These are phyloP conservation scores for Magnusiomyces tetraspermus DNA, from an alignment of 1,139 yeast species.

Conservation along the genomic window DNA sequence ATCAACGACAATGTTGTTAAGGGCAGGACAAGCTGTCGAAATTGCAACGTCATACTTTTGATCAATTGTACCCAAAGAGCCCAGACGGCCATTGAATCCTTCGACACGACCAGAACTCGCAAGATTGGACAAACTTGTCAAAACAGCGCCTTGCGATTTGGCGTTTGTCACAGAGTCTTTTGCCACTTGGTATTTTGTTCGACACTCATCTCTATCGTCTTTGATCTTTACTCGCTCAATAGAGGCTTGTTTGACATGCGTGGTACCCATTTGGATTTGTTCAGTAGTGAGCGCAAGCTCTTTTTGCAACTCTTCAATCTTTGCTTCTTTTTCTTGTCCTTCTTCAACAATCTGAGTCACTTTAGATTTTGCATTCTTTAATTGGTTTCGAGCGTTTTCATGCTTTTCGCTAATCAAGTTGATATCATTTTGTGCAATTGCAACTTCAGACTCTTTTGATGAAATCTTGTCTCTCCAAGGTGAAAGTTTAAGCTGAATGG, in stretches of 20 bases:
- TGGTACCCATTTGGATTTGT: constrained; percentile 51
- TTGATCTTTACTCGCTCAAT: constrained; percentile 45
- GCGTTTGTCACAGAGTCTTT: constrained; percentile 45
- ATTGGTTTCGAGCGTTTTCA: constrained; percentile 37
- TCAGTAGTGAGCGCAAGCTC: constrained; percentile 42
- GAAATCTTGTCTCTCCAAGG: constrained; percentile 76
- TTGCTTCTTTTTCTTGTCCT: constrained; percentile 45
- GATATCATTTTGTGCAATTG: constrained; percentile 56
- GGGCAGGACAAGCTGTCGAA: constrained; percentile 87
- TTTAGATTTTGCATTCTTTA: constrained; percentile 41
- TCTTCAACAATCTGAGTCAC: constrained; percentile 43
- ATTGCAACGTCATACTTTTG: constrained; percentile 84
- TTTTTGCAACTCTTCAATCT: constrained; percentile 35
- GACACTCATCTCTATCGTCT: constrained; percentile 41
- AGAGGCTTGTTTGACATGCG: constrained; percentile 45
- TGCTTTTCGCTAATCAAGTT: constrained; percentile 48
- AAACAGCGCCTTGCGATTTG: constrained; percentile 65
- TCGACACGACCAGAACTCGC: constrained; percentile 73
- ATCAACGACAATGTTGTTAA: constrained; percentile 91
- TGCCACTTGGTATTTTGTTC: constrained; percentile 63
- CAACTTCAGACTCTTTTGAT: constrained; percentile 55
- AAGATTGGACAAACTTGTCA: constrained; percentile 57
- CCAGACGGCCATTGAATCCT: constrained; percentile 85
- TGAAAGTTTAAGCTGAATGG: constrained; percentile 55
- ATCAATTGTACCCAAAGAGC: constrained; percentile 83